These are phyloP conservation scores for Aphanomyces astaci DNA, from an alignment of 352 stramenopile species.

Conservation along the genomic window DNA sequence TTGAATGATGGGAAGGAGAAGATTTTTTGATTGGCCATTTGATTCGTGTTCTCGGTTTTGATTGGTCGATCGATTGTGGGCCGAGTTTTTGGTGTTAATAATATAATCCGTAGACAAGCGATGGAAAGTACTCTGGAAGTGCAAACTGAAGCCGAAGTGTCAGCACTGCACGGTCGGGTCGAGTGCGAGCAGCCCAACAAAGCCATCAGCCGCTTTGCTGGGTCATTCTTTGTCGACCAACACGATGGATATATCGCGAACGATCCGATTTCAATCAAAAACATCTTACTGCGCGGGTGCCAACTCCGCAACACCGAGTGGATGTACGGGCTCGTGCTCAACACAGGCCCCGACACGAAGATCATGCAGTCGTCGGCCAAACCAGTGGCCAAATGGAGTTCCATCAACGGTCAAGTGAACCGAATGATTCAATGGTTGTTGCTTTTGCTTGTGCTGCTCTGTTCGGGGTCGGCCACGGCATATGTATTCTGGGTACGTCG, in stretches of 20 bases:
- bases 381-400: conserved; percentile 64
- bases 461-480: conserved; percentile 42
- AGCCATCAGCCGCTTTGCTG: conserved; percentile 69
- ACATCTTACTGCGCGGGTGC: conserved; percentile 82
- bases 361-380: conserved; percentile 73
- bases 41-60: too few relatives aligned
- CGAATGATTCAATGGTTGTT: conserved; percentile 75
- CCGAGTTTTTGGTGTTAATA: too few relatives aligned
- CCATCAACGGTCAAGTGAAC: conserved; percentile 74
- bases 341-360: conserved; percentile 79
- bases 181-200: conserved; percentile 73
- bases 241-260: conserved; percentile 32
- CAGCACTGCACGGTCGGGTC: conserved; percentile 41
- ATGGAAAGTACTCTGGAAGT: conserved; percentile 49
- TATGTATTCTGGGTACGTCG: conserved; percentile 48
- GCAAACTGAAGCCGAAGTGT: conserved; percentile 32
- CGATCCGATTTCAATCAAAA: conserved; percentile 68
- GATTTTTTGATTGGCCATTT: too few relatives aligned
- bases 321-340: conserved; percentile 83
- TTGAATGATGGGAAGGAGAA: too few relatives aligned
- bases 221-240: conserved; percentile 40
- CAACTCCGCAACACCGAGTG: conserved; percentile 84
- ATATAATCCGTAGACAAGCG: conserved; percentile 33
- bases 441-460: conserved; percentile 51
- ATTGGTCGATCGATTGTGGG: too few relatives aligned